Conservation (phyloP, 106 monocot genomes). For the Platanthera zijinensis region DNA sequence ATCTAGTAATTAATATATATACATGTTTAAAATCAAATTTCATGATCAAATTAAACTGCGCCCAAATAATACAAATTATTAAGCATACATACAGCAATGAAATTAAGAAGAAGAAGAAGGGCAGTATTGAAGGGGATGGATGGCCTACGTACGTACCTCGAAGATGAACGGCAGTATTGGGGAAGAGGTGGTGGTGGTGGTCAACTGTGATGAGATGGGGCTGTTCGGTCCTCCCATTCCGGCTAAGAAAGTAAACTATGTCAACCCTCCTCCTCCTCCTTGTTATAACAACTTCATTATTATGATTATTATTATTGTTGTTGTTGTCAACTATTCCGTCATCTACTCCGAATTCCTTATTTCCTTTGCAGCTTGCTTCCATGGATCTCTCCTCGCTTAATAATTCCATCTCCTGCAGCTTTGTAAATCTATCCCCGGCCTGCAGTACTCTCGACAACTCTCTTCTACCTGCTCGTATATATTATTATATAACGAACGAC, state of each 20-base stretch:
- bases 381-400: neutral
- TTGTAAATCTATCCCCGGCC: neutral
- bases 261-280: conserved; percentile 24
- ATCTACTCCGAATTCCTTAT: neutral
- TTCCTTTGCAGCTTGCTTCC: neutral
- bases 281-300: too few species aligned
- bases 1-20: conserved; percentile 20
- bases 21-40: neutral
- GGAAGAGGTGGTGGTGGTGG: conserved; percentile 24
- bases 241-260: conserved; percentile 55
- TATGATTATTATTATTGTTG: too few species aligned
- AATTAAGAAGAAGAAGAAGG: neutral
- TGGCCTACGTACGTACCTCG: conserved; percentile 18
- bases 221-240: conserved; percentile 44
- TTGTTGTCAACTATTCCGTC: conserved; percentile 8
- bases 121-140: too few species aligned
- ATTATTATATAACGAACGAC: neutral
- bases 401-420: neutral
- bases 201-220: conserved; percentile 61
- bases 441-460: neutral
- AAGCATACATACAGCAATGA: neutral
- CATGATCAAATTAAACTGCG: too few species aligned
- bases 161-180: conserved; percentile 32
- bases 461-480: neutral
- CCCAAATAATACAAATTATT: neutral